Conservation (phyloP, 139 green algal genomes). For the Chloropicon primus region DNA sequence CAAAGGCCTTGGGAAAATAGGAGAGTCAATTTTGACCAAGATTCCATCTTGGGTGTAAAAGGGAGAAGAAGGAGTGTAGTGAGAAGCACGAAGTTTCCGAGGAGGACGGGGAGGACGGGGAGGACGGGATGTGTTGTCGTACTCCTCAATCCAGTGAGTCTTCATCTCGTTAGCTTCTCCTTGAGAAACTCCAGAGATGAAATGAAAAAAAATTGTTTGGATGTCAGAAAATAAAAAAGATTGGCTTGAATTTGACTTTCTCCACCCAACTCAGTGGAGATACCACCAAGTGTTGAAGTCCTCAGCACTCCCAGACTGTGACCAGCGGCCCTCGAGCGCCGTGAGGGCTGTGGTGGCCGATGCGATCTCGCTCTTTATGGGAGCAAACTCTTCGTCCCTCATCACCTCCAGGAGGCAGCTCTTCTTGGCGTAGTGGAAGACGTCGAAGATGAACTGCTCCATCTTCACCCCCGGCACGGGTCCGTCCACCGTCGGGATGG, state of each 20-base stretch:
- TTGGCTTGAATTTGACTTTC: not conserved
- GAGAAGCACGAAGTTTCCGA: too few relatives aligned
- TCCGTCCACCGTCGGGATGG: conserved; percentile 50
- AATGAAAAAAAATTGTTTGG: not conserved
- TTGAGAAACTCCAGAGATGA: too few relatives aligned
- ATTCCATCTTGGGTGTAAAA: too few relatives aligned
- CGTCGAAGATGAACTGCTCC: conserved; percentile 96
- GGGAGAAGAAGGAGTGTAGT: too few relatives aligned
- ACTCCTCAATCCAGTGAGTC: conserved; percentile 80
- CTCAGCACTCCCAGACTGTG: not conserved
- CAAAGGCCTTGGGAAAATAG: too few relatives aligned
- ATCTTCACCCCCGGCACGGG: conserved; percentile 62
- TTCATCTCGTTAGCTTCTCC: too few relatives aligned
- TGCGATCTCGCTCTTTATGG: conserved; percentile 73
- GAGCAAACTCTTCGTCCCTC: conserved; percentile 63
- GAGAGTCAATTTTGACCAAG: too few relatives aligned
- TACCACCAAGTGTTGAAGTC: not conserved
- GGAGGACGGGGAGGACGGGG: too few relatives aligned
- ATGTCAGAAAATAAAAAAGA: not conserved
- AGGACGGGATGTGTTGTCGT: too few relatives aligned
- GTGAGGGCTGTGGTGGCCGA: not conserved
- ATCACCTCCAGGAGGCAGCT: conserved; percentile 44
- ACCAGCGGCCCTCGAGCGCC: not conserved
- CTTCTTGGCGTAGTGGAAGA: conserved; percentile 50
- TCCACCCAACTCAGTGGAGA: not conserved